Percentiles rank a stretch among this genome's conserved stretches.
phyloP scores from a whole-genome alignment of 2,329 filamentous ascomycete genomes.

The Fonsecaea pedrosoi region DNA sequence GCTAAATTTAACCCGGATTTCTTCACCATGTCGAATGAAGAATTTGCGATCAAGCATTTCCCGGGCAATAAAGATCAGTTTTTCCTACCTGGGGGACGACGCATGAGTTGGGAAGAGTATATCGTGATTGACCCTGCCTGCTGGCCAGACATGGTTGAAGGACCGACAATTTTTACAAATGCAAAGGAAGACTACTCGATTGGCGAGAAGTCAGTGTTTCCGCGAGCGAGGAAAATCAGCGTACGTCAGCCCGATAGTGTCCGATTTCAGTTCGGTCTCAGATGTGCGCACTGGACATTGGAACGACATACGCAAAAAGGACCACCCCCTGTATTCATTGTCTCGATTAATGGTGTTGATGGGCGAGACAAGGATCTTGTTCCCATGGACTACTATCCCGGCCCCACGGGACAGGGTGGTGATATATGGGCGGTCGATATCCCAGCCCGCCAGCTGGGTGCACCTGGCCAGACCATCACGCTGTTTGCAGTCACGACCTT shows the following conservation, averaged over 20 bases:
- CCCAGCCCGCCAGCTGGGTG: slow-evolving; percentile 66
- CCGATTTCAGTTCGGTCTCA: slow-evolving; percentile 79
- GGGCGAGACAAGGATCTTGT: slow-evolving; percentile 72
- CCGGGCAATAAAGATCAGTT: slow-evolving; percentile 72
- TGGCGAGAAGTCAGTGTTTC: slow-evolving; percentile 66
- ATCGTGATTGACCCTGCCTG: slow-evolving; percentile 65
- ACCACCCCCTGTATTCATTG: slow-evolving; percentile 71
- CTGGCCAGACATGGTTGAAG: slow-evolving; percentile 51
- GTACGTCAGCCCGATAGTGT: slow-evolving; percentile 65
- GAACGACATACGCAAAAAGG: slow-evolving; percentile 68
- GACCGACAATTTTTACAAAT: slow-evolving; percentile 56
- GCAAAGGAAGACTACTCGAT: slow-evolving; percentile 60
- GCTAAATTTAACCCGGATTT: slow-evolving; percentile 69
- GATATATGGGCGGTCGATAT: slow-evolving; percentile 85
- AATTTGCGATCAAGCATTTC: slow-evolving; percentile 82
- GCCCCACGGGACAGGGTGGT: slow-evolving; percentile 66
- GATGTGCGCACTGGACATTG: slow-evolving; percentile 84
- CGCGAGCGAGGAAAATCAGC: slow-evolving; percentile 64
- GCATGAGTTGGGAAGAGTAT: slow-evolving; percentile 81
- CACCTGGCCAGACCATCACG: slow-evolving; percentile 70
- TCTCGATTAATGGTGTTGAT: slow-evolving; percentile 70
- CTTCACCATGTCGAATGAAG: slow-evolving; percentile 73
- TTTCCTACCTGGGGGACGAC: slow-evolving; percentile 74
- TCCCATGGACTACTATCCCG: slow-evolving; percentile 64
- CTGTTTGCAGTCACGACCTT: slow-evolving; percentile 67